Evolutionary conservation across 148 eudicot species (phyloP).

Genomic region (Heliosperma pusillum): DNA sequence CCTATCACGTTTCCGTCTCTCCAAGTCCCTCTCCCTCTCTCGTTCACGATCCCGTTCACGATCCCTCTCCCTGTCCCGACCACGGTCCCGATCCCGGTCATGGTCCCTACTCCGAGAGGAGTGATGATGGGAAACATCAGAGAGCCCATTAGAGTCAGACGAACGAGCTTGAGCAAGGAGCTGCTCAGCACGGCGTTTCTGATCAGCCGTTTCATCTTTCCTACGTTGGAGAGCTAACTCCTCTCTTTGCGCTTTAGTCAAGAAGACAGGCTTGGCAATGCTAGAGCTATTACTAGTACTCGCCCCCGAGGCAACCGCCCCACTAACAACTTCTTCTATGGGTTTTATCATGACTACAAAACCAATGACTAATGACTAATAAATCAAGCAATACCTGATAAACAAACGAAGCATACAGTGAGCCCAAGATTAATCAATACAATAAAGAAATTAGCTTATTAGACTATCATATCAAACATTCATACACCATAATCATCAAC

Average conservation of each 20-base stretch:
- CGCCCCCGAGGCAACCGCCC: constrained; percentile 16
- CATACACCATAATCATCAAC: neutral
- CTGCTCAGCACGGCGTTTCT: constrained; percentile 36
- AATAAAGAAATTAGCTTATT: neutral
- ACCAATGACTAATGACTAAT: neutral
- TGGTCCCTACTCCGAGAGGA: constrained; percentile 34
- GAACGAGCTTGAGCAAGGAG: constrained; percentile 28
- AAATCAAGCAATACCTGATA: constrained; percentile 14
- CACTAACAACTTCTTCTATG: constrained; percentile 30
- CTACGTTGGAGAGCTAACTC: constrained; percentile 46
- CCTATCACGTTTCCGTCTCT: constrained; percentile 53
- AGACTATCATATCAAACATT: neutral
- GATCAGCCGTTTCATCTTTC: constrained; percentile 34
- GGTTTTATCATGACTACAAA: constrained; percentile 30
- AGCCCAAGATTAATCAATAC: neutral
- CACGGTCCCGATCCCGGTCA: constrained; percentile 35
- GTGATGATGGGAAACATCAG: constrained; percentile 32
- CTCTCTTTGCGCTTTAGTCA: constrained; percentile 50
- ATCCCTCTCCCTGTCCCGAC: constrained; percentile 38
- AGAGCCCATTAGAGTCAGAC: constrained; percentile 14
- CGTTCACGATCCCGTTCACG: constrained; percentile 42
- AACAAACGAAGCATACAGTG: neutral
- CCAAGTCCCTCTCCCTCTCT: constrained; percentile 50
- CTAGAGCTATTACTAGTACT: constrained; percentile 22
- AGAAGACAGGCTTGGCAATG: constrained; percentile 44